phyloP scores from a whole-genome alignment of 371 early-diverging fungal genomes.

The Mucor mucedo region DNA sequence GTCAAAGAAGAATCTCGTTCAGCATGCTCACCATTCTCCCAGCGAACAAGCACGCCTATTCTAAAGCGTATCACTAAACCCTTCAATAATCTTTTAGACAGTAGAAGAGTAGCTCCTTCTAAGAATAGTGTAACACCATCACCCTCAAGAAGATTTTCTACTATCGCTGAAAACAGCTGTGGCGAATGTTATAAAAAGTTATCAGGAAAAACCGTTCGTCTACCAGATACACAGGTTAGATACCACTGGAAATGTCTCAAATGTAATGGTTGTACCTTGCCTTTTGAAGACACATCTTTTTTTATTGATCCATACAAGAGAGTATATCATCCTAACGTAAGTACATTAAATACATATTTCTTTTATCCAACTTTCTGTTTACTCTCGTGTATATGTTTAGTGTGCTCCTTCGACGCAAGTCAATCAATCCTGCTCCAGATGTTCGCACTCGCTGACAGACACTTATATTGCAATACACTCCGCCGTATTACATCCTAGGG shows the following conservation, averaged over 20 bases:
- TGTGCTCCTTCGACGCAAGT: constrained; percentile 17
- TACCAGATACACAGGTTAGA: constrained; percentile 33
- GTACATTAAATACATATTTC: background rate
- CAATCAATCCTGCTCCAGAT: constrained; percentile 24
- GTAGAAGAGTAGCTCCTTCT: constrained; percentile 2
- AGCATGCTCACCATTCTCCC: constrained; percentile 9
- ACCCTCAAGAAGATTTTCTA: constrained; percentile 1
- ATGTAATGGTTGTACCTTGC: constrained; percentile 36
- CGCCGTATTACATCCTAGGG: constrained; percentile 33
- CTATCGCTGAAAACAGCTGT: constrained; percentile 18
- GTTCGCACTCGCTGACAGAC: constrained; percentile 30
- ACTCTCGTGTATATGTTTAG: constrained; percentile 4
- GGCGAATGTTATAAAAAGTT: constrained; percentile 36
- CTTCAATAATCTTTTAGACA: constrained; percentile 16
- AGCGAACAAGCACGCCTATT: constrained; percentile 13
- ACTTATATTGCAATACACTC: constrained; percentile 31
- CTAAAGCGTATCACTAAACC: constrained; percentile 15
- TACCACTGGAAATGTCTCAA: constrained; percentile 48
- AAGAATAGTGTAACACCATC: background rate
- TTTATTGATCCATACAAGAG: constrained; percentile 28
- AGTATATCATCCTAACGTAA: constrained; percentile 47
- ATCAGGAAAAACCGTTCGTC: constrained; percentile 35
- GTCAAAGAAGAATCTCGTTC: background rate
- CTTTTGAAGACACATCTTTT: constrained; percentile 40
- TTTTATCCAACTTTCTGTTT: background rate